phyloP scores from a whole-genome alignment of 2,329 filamentous ascomycete species.

The Onygenales sp. region DNA sequence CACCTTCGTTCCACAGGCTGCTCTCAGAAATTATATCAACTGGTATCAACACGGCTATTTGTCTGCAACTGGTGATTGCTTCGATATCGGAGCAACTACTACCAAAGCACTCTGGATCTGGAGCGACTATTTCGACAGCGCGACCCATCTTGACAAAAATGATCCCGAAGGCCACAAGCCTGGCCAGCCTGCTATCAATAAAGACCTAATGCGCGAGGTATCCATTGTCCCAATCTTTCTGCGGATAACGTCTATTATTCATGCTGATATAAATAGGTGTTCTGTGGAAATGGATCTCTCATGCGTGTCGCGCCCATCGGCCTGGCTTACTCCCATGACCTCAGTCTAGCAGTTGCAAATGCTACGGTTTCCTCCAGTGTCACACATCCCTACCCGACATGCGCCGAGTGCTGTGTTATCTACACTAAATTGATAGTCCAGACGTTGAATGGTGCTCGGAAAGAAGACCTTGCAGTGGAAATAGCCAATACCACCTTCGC shows the following conservation, averaged over 20 bases:
- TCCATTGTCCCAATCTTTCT: background rate
- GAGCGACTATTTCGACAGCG: constrained; percentile 10
- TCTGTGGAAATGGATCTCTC: constrained; percentile 33
- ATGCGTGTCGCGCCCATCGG: constrained; percentile 34
- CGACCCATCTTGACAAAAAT: background rate
- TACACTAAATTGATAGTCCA: constrained; percentile 25
- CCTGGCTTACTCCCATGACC: constrained; percentile 20
- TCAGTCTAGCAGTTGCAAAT: constrained; percentile 14
- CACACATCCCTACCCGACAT: constrained; percentile 31
- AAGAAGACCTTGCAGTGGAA: constrained; percentile 16
- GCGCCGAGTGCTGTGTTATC: constrained; percentile 30
- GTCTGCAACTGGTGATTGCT: constrained; percentile 24
- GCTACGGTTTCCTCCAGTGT: constrained; percentile 20
- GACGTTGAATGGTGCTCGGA: constrained; percentile 20
- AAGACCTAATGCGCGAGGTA: constrained; percentile 11
- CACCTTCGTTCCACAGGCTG: constrained; percentile 20
- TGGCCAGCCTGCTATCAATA: constrained; percentile 14
- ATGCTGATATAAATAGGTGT: constrained; percentile 4
- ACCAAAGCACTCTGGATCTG: constrained; percentile 23
- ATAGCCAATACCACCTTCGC: constrained; percentile 13
- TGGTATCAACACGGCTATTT: constrained; percentile 30
- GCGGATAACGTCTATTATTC: background rate
- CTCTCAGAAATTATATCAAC: constrained; percentile 27
- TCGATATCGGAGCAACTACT: constrained; percentile 32
- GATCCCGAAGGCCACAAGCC: constrained; percentile 1